A percentile compares a stretch with the other conserved stretches of the same genome.
These are phyloP conservation scores for Geotrichum cucujoidarum DNA, from an alignment of 1,139 yeast genomes.

Conservation along the genomic window DNA sequence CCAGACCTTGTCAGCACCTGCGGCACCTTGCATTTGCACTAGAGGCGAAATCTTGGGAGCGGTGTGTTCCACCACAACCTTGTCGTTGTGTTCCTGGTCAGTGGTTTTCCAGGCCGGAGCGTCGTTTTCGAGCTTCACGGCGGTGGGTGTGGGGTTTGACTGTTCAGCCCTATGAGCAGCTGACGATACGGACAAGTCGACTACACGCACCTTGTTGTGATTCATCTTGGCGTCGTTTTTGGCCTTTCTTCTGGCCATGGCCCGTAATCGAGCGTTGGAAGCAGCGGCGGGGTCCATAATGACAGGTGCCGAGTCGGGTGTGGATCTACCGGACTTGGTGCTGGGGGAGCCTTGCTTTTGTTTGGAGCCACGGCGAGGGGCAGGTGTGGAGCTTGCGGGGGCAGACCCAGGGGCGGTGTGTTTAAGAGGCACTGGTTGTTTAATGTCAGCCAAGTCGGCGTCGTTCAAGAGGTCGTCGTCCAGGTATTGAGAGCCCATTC, in stretches of 20 bases:
- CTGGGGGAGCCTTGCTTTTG: conserved; percentile 22
- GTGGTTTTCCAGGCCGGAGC: conserved; percentile 53
- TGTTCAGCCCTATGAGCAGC: conserved; percentile 50
- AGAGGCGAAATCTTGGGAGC: conserved; percentile 65
- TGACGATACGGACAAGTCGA: conserved; percentile 75
- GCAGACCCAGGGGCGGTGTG: conserved; percentile 19
- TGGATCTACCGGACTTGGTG: conserved; percentile 27
- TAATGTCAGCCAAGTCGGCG: conserved; percentile 29
- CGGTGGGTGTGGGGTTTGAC: conserved; percentile 17
- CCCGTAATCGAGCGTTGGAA: conserved; percentile 76
- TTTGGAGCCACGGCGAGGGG: conserved; percentile 16
- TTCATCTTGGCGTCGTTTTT: conserved; percentile 69
- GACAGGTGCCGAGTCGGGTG: conserved; percentile 21
- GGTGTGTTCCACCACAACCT: conserved; percentile 77
- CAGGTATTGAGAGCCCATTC: conserved; percentile 42
- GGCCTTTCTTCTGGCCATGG: conserved; percentile 90
- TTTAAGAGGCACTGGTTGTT: conserved; percentile 21
- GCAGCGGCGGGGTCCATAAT: conserved; percentile 27
- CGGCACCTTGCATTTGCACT: conserved; percentile 68
- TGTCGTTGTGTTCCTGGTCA: conserved; percentile 67
- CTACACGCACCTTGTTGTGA: conserved; percentile 50
- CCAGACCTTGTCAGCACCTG: conserved; percentile 74
- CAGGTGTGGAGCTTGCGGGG: conserved; percentile 23
- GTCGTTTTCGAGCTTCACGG: conserved; percentile 21
- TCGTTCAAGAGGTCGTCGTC: conserved; percentile 36